These are phyloP conservation scores for Globisporangium abappressorium DNA, from an alignment of 352 stramenopile species.

Conservation along the genomic window DNA sequence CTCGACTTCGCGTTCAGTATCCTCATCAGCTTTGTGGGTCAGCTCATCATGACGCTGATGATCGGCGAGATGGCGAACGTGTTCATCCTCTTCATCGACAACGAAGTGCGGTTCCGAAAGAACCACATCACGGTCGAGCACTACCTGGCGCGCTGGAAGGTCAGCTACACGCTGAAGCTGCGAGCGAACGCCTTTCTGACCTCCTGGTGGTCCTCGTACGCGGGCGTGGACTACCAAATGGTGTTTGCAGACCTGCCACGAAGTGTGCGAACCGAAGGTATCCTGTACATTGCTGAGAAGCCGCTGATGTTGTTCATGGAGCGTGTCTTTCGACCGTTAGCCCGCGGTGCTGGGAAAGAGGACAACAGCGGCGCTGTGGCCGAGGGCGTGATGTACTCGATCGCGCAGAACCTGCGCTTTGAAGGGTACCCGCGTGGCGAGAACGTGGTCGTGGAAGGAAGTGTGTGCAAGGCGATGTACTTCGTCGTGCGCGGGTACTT, in stretches of 20 bases:
- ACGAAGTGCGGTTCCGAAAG: slow-evolving; percentile 72
- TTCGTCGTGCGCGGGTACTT: slow-evolving; percentile 65
- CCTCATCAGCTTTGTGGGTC: slow-evolving; percentile 44
- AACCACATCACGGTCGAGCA: slow-evolving; percentile 58
- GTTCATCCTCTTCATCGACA: slow-evolving; percentile 57
- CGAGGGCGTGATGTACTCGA: slow-evolving; percentile 28
- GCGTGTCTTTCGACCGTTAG: slow-evolving; percentile 39
- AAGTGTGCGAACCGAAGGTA: slow-evolving; percentile 49
- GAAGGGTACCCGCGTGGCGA: slow-evolving; percentile 62
- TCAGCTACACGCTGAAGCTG: slow-evolving; percentile 36
- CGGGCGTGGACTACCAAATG: slow-evolving; percentile 48
- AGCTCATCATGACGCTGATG: slow-evolving; percentile 75
- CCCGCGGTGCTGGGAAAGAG: neutral
- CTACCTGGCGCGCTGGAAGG: slow-evolving; percentile 37
- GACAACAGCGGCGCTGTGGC: slow-evolving; percentile 11
- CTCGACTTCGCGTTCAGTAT: slow-evolving; percentile 54
- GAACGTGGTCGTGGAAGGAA: slow-evolving; percentile 56
- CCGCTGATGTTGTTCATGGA: slow-evolving; percentile 41
- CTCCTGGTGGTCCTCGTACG: slow-evolving; percentile 61
- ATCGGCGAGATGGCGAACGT: slow-evolving; percentile 70
- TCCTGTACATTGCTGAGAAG: slow-evolving; percentile 40
- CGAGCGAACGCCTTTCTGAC: slow-evolving; percentile 43
- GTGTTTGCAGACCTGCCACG: slow-evolving; percentile 52
- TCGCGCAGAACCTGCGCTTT: slow-evolving; percentile 54
- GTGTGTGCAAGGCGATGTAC: slow-evolving; percentile 59